These are phyloP conservation scores for Arxiozyma slooffiae DNA, from an alignment of 1,139 yeast genomes.

Conservation along the genomic window DNA sequence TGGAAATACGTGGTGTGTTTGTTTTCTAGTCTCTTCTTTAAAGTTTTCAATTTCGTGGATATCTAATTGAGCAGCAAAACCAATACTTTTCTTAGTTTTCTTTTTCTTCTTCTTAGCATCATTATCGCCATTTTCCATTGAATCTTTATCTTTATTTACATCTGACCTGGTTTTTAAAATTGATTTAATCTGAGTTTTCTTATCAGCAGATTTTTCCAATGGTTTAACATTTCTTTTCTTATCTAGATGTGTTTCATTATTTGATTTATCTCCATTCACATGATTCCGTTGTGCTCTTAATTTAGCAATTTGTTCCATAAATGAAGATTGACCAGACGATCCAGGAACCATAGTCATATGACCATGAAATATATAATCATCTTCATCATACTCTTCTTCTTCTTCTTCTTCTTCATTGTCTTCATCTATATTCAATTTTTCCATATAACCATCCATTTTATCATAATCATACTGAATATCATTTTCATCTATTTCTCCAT, in stretches of 20 bases:
- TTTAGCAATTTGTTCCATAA: slow-evolving; percentile 25
- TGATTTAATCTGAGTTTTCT: slow-evolving; percentile 10
- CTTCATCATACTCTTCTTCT: slow-evolving; percentile 26
- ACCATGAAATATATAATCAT: slow-evolving; percentile 15
- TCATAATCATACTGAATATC: slow-evolving; percentile 32
- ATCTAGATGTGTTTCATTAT: slow-evolving; percentile 1
- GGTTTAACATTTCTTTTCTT: background rate
- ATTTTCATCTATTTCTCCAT: slow-evolving; percentile 35
- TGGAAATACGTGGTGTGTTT: slow-evolving; percentile 21
- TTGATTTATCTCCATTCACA: background rate
- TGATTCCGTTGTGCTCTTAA: slow-evolving; percentile 14
- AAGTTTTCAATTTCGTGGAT: slow-evolving; percentile 53
- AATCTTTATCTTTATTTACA: background rate
- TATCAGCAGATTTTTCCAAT: slow-evolving; percentile 1
- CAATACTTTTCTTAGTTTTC: slow-evolving; percentile 39
- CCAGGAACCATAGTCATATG: slow-evolving; percentile 24
- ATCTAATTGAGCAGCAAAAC: slow-evolving; percentile 43
- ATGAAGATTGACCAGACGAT: slow-evolving; percentile 21
- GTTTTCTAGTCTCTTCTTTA: slow-evolving; percentile 39
- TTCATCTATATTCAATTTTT: slow-evolving; percentile 10
- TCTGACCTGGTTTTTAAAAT: slow-evolving; percentile 11
- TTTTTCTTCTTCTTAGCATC: no score
- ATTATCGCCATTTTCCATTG: background rate
- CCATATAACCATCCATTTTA: slow-evolving; percentile 19
- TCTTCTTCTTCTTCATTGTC: slow-evolving; percentile 26